Evolutionary conservation across 2,329 filamentous ascomycete genomes (phyloP), one percentile per base, ranked within the genome.

Genomic region (Fusarium sp.): DNA sequence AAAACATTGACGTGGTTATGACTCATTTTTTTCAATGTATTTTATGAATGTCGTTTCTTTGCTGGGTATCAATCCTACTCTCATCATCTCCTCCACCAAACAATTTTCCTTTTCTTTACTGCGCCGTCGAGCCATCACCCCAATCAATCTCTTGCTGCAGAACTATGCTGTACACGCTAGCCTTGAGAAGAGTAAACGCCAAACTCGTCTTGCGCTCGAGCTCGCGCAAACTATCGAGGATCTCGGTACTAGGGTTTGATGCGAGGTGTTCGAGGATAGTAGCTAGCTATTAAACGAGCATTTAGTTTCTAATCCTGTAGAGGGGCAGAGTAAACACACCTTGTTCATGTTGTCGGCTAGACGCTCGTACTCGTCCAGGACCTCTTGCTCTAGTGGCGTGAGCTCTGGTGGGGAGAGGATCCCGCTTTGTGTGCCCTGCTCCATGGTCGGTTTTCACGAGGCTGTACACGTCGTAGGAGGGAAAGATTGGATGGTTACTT

Each of bases 131-230:
- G 77, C 83, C 81, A 71, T 85, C 84, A 53, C 88, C 91, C 80
- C 90, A 92, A 68, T 91, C 90, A 75, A 97, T 93, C 86, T 98
- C 93, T 86, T 98, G 95, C 86, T 99, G 95, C 83, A 99, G 80
- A 67, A 99, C 94, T 83, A 99, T 99, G 78, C 92, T 97, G 83
- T 99, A 99, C 69, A 99, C 96, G 80, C 95, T 98, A 16, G 96
- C 95, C 84, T 99, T 99, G 77, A 99, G 86, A 77, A 98, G 81
- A 68, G 96, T 99, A 80, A 97, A 98, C 20, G 97, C 95, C 59
- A 97, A 84, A 72, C 93, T 93, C 44, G 95, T 97, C 84, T 98
- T 97, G 74, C 96, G 86, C 84, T 99, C 96, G 59, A 99, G 84
- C 44, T 94, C 90, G 58, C 96, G 86, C 73, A 99, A 84, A 8